Base-by-base conservation (phyloP, 495 filamentous ascomycete species). In the Corynascus novoguineensis region DNA sequence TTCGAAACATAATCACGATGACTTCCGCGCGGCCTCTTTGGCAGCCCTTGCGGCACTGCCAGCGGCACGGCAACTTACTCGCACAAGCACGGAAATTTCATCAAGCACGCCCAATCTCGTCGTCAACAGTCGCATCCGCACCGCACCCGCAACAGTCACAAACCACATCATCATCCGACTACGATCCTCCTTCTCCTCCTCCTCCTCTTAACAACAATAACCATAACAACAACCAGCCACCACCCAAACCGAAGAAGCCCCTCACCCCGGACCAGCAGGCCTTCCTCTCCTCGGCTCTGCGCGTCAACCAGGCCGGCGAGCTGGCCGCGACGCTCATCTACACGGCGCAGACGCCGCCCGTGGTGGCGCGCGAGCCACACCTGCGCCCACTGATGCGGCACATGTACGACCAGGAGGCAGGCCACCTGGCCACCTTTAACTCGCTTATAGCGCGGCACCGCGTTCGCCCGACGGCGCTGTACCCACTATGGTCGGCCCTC, bases 351-450 rank as follows among this genome's bases (percentile, higher is more conserved):
- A 90, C 78, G 6, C 87, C 86, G 0, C 86, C 89, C 29, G 71
- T 83, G 34, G 71, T 97, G 47, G 73, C 85, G 53, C 82, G 84
- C 47, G 86, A 98, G 65, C 90, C 92, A 0, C 89, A 93, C 68
- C 84, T 98, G 21, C 84, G 88, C 14, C 84, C 88, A 0, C 73
- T 97, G 17, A 96, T 98, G 88, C 83, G 86, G 56, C 93, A 97
- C 76, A 98, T 98, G 95, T 91, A 96, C 78, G 89, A 92, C 62
- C 93, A 98, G 69, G 93, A 98, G 76, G 89, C 85, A 6, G 83
- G 81, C 8, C 93, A 98, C 70, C 83, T 97, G 58, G 64, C 73
- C 14, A 90, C 83, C 49, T 98, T 98, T 83, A 95, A 96, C 70
- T 50, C 72, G 1, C 81, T 97, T 10, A 73, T 97, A 17, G 86